Evolutionary conservation across 345 rosid species (phyloP), one percentile per base, ranked within the genome.

Genomic region (Camelina sativa): DNA sequence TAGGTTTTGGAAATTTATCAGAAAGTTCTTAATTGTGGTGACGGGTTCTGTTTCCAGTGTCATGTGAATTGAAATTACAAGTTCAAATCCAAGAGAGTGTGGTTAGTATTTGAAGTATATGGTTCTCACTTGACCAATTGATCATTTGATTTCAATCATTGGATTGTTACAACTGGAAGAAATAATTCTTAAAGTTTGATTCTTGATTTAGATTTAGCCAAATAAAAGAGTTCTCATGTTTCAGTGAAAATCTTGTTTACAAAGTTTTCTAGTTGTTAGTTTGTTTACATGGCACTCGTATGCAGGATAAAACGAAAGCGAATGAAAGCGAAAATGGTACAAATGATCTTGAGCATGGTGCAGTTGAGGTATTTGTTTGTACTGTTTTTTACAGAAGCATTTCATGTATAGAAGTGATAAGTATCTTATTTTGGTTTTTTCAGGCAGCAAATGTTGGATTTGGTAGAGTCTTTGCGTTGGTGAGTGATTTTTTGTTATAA

Each of bases 401-500:
- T 52, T 70, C 58, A 51, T 69, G 34, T 28, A 53, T 37, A 50
- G 43, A 40, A 71, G 16, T 71, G 20, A 58, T 16, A 28, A 0
- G 58, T 66, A 22, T 43, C 46, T 10, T 22, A 55, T 20, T 34
- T 25, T 28, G 30, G 54, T 9, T 68, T 75, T 51, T 25, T 7
- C 63, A 62, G 58, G 97, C 96, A 57, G 95, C 85, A 46, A 86
- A 91, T 80, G 89, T 91, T 1, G 93, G 90, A 63, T 89, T 88
- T 79, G 72, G 82, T 22, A 81, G 96, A 76, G 87, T 91, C 41
- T 84, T 86, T 81, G 68, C 89, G 20, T 82, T 91, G 86, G 97
- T 91, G 74, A 85, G 91, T 79, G 60, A 25, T 57, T 11, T 54
- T 55, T 62, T 43, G 23, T 71, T 34, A 30, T 1, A 40, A 44